phyloP scores from a whole-genome alignment of 495 filamentous ascomycete genomes.

The Trichoderma gamsii region DNA sequence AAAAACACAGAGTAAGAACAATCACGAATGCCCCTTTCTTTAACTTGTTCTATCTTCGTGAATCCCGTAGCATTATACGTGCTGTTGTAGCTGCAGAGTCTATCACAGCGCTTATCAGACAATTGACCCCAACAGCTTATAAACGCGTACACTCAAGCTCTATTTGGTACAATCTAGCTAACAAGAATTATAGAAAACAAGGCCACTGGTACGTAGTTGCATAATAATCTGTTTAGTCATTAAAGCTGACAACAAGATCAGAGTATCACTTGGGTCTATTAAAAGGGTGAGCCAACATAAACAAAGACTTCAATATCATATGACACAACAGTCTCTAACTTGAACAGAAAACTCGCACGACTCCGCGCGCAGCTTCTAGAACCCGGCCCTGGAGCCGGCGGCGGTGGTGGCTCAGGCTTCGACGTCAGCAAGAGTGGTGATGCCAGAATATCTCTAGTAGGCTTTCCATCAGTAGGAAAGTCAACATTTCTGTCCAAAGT shows the following conservation, averaged over 20 bases:
- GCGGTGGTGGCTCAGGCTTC: conserved; percentile 73
- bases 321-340: conserved; percentile 16
- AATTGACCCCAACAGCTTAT: not conserved
- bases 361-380: conserved; percentile 93
- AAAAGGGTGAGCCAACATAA: conserved; percentile 64
- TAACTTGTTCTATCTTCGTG: not conserved
- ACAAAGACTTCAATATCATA: not conserved
- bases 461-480: conserved; percentile 97
- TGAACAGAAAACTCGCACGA: conserved; percentile 81
- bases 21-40: conserved; percentile 7
- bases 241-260: conserved; percentile 27
- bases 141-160: not conserved
- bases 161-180: not conserved
- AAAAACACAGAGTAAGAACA: conserved; percentile 80
- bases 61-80: not conserved
- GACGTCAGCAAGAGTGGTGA: conserved; percentile 97
- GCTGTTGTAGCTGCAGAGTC: not conserved
- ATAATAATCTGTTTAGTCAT: conserved; percentile 15
- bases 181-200: conserved; percentile 76
- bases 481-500: conserved; percentile 98
- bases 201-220: conserved; percentile 69
- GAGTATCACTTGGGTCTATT: conserved; percentile 97
- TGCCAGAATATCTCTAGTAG: conserved; percentile 93
- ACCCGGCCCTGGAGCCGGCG: conserved; percentile 72
- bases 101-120: not conserved